A percentile compares a stretch with the other conserved stretches of the same genome.
Evolutionary conservation across 345 rosid genomes (phyloP).

Genomic region (Hibiscus tridactylites): DNA sequence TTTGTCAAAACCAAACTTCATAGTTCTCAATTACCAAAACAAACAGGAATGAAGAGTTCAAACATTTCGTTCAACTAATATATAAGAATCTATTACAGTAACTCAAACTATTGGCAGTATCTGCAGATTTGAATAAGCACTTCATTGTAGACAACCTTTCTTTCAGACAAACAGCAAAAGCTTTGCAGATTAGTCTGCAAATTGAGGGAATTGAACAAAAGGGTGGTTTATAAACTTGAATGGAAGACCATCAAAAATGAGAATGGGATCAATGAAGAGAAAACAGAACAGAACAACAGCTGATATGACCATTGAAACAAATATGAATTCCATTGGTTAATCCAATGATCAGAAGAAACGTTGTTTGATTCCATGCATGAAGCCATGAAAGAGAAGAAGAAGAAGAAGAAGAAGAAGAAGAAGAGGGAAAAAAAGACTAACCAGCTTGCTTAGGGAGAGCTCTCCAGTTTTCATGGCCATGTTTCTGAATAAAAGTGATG

Average conservation of each 20-base stretch:
- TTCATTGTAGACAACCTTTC: neutral
- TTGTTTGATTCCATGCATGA: neutral
- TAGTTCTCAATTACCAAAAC: neutral
- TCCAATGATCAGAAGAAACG: neutral
- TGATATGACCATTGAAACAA: neutral
- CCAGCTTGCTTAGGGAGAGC: constrained; percentile 94
- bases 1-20: neutral
- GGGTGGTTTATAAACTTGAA: neutral
- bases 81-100: neutral
- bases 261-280: neutral
- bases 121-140: neutral
- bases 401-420: neutral
- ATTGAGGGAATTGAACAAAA: neutral
- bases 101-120: neutral
- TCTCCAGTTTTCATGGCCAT: constrained; percentile 93
- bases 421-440: constrained; percentile 6
- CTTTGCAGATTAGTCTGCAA: neutral
- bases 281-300: neutral
- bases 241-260: neutral
- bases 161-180: neutral
- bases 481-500: constrained; percentile 60
- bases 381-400: neutral
- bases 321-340: neutral
- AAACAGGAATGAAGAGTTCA: neutral
- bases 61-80: neutral